phyloP scores from a whole-genome alignment of 2,329 filamentous ascomycete species.

The Chaetomium sp. region DNA sequence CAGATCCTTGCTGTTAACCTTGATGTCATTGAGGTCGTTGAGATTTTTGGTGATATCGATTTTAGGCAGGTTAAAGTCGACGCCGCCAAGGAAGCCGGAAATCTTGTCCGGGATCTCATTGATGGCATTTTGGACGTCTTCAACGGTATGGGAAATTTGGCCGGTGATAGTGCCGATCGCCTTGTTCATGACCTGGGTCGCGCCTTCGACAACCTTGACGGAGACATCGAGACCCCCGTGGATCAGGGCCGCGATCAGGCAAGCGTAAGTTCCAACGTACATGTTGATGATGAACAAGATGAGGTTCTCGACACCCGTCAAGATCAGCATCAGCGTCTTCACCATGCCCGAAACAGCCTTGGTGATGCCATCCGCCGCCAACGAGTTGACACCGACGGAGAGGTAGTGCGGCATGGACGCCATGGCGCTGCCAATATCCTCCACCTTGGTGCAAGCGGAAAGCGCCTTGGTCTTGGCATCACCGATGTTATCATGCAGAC shows the following conservation, averaged over 20 bases:
- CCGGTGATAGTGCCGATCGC: slow-evolving; percentile 46
- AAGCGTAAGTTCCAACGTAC: slow-evolving; percentile 83
- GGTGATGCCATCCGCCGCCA: slow-evolving; percentile 74
- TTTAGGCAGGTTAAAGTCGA: slow-evolving; percentile 43
- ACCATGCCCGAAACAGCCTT: slow-evolving; percentile 75
- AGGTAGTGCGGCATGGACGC: slow-evolving; percentile 98
- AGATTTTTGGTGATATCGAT: slow-evolving; percentile 63
- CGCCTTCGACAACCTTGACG: slow-evolving; percentile 33
- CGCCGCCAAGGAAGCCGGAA: slow-evolving; percentile 30
- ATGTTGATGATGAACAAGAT: slow-evolving; percentile 91
- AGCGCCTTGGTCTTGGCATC: slow-evolving; percentile 76
- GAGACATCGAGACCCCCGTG: slow-evolving; percentile 70
- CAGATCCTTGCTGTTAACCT: slow-evolving; percentile 60
- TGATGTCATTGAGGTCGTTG: slow-evolving; percentile 60
- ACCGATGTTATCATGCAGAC: slow-evolving; percentile 66
- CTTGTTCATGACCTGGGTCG: slow-evolving; percentile 44
- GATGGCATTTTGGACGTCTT: slow-evolving; percentile 39
- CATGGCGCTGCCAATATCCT: slow-evolving; percentile 89
- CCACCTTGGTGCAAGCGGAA: slow-evolving; percentile 83
- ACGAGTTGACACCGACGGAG: slow-evolving; percentile 76
- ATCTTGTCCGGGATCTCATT: slow-evolving; percentile 36
- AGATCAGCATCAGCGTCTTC: slow-evolving; percentile 66
- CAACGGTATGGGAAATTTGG: slow-evolving; percentile 48
- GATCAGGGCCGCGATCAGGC: slow-evolving; percentile 77
- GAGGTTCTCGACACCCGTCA: slow-evolving; percentile 79